These are phyloP conservation scores for Ophiostoma montium DNA, from an alignment of 2,329 filamentous ascomycete genomes.

Conservation along the genomic window DNA sequence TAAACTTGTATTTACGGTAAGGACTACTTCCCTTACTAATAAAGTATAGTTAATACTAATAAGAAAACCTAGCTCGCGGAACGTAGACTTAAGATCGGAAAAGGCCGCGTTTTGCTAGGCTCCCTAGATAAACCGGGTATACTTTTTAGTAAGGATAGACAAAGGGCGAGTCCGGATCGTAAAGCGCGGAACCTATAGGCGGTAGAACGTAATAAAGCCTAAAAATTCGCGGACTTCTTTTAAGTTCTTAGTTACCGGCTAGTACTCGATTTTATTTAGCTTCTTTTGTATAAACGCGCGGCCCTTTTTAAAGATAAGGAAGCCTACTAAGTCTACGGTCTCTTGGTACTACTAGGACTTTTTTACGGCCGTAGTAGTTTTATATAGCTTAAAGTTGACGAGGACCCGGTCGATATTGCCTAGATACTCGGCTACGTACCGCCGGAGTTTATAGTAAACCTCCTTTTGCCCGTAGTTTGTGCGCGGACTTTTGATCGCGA, in stretches of 20 bases:
- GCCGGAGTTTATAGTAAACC: not conserved
- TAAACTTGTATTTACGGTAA: not conserved
- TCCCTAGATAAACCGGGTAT: not conserved
- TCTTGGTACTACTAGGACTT: constrained; percentile 1
- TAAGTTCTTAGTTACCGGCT: not conserved
- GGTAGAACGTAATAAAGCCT: not conserved
- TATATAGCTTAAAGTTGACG: not conserved
- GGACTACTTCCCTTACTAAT: not conserved
- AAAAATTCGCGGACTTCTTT: not conserved
- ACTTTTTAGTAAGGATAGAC: not conserved
- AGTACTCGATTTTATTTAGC: not conserved
- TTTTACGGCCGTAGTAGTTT: not conserved
- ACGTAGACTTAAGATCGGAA: not conserved
- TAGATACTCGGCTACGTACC: not conserved
- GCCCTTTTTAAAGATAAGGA: not conserved
- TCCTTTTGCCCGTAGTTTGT: not conserved
- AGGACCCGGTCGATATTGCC: not conserved
- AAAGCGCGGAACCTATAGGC: not conserved
- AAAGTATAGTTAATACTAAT: not conserved
- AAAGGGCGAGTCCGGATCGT: not conserved
- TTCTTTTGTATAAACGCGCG: not conserved
- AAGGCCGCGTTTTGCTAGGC: not conserved
- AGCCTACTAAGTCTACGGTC: not conserved
- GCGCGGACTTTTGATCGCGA: not conserved
- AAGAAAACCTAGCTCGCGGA: not conserved